phyloP scores from a whole-genome alignment of 2,329 filamentous ascomycete genomes.

The Stagonosporopsis vannaccii region DNA sequence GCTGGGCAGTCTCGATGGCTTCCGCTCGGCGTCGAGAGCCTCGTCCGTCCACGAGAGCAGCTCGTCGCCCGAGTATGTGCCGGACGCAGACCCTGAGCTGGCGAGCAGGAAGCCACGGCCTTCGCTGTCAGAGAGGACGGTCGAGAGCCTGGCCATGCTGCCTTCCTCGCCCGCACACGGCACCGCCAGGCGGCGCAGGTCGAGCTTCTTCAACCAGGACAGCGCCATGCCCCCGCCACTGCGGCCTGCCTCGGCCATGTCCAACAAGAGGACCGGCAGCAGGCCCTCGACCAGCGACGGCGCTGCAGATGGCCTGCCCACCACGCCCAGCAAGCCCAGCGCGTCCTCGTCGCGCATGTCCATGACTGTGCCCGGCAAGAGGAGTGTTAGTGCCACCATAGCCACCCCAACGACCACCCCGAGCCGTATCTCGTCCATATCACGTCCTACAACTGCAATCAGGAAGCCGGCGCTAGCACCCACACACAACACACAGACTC shows the following conservation, averaged over 20 bases:
- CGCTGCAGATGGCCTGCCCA: constrained; percentile 34
- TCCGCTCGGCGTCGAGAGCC: constrained; percentile 52
- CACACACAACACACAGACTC: constrained; percentile 35
- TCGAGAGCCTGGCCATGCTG: constrained; percentile 81
- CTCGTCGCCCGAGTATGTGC: constrained; percentile 29
- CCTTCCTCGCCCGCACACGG: constrained; percentile 72
- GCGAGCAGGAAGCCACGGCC: constrained; percentile 52
- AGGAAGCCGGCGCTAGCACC: constrained; percentile 41
- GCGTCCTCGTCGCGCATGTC: constrained; percentile 32
- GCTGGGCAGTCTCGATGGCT: constrained; percentile 53
- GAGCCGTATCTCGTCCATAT: constrained; percentile 43
- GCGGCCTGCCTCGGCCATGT: constrained; percentile 68
- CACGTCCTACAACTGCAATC: constrained; percentile 41
- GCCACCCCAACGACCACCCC: constrained; percentile 34
- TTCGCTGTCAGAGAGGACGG: constrained; percentile 82
- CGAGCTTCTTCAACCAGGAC: constrained; percentile 75
- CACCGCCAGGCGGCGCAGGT: constrained; percentile 67
- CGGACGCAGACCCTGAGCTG: constrained; percentile 22
- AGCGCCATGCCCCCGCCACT: constrained; percentile 67
- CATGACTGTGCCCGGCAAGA: constrained; percentile 46
- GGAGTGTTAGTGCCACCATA: constrained; percentile 45
- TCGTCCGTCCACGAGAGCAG: constrained; percentile 50
- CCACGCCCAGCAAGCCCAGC: constrained; percentile 40
- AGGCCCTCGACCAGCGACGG: constrained; percentile 59
- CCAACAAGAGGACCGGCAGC: constrained; percentile 60